Percentiles rank a stretch among this genome's conserved stretches.
These are phyloP conservation scores for Xylaria polymorpha DNA, from an alignment of 2,329 filamentous ascomycete genomes.

Conservation along the genomic window DNA sequence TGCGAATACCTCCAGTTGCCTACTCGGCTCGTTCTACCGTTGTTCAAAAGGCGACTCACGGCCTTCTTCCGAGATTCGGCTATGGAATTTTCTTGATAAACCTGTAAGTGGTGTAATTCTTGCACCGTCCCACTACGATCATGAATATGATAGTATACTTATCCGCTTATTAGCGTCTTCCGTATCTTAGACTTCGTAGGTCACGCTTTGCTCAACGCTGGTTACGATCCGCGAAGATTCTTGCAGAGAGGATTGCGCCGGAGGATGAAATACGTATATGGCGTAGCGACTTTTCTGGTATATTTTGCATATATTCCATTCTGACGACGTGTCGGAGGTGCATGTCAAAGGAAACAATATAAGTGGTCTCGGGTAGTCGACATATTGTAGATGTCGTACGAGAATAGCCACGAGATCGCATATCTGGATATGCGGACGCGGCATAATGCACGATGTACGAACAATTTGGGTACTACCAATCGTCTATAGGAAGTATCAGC, in stretches of 20 bases:
- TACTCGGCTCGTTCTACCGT: constrained; percentile 48
- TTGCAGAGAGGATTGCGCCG: constrained; percentile 43
- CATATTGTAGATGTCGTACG: neutral
- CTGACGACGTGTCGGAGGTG: constrained; percentile 25
- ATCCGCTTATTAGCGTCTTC: constrained; percentile 42
- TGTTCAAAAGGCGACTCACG: constrained; percentile 37
- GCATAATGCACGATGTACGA: constrained; percentile 2
- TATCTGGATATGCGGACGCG: neutral
- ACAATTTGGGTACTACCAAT: neutral
- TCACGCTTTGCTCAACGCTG: constrained; percentile 47
- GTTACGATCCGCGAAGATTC: constrained; percentile 48
- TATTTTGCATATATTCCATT: constrained; percentile 51
- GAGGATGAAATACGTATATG: constrained; percentile 45
- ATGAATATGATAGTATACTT: constrained; percentile 11
- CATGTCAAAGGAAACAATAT: constrained; percentile 2
- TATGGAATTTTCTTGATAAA: constrained; percentile 50
- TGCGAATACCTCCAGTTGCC: constrained; percentile 48
- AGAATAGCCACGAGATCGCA: constrained; percentile 15
- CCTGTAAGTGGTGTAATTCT: constrained; percentile 41
- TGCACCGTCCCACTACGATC: neutral
- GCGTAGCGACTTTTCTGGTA: constrained; percentile 48
- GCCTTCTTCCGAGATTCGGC: constrained; percentile 46
- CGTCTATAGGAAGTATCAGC: neutral
- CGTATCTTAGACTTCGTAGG: constrained; percentile 47
- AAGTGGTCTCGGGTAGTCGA: neutral